Conservation (phyloP, 1,139 yeast genomes). For the Geotrichum klebahnii region DNA sequence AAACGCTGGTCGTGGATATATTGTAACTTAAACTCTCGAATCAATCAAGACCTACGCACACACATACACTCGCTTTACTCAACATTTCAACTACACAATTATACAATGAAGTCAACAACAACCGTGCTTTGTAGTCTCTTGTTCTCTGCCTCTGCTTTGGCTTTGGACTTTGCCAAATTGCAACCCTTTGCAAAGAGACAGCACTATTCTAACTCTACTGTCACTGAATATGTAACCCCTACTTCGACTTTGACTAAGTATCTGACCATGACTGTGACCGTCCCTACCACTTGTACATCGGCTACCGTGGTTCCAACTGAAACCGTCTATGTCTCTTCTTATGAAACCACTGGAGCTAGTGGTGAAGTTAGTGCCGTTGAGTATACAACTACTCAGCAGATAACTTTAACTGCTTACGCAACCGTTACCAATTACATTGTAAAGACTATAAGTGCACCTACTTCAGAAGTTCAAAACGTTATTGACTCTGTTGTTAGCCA, state of each 20-base stretch:
- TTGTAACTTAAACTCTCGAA: neutral
- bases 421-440: conserved; percentile 9
- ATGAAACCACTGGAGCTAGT: conserved; percentile 3
- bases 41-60: neutral
- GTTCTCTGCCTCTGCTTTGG: conserved; percentile 7
- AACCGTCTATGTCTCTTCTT: conserved; percentile 1
- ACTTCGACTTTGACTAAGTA: conserved; percentile 1
- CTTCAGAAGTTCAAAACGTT: conserved; percentile 6
- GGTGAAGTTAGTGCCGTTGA: neutral
- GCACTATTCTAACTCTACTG: conserved; percentile 3
- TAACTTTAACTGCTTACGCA: conserved; percentile 8
- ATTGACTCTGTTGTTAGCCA: conserved; percentile 13
- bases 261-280: conserved; percentile 5
- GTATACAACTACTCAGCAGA: conserved; percentile 3
- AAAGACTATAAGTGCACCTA: conserved; percentile 7
- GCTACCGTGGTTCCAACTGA: conserved; percentile 2
- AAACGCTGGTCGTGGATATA: conserved; percentile 3
- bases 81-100: neutral
- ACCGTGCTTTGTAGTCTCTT: conserved; percentile 6
- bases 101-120: conserved; percentile 10
- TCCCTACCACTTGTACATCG: conserved; percentile 8
- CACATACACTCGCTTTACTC: too few species aligned
- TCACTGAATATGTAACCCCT: conserved; percentile 5
- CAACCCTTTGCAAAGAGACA: conserved; percentile 1
- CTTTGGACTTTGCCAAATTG: neutral